These are phyloP conservation scores for Theileria equi DNA, from an alignment of 169 alveolate species.

Conservation along the genomic window DNA sequence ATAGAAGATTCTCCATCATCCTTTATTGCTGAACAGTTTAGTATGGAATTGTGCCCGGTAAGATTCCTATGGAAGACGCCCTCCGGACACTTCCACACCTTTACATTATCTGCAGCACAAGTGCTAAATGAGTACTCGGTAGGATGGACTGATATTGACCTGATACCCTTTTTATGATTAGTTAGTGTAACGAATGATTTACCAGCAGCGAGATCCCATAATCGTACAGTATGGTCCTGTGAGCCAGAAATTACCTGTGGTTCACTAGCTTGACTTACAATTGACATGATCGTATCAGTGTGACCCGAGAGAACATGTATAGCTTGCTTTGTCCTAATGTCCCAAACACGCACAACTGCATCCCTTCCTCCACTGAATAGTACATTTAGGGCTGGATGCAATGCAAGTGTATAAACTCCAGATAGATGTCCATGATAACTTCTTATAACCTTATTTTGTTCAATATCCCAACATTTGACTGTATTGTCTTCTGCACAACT, in stretches of 20 bases:
- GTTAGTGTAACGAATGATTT: slow-evolving; percentile 91
- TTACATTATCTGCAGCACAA: slow-evolving; percentile 95
- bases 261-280: slow-evolving; percentile 88
- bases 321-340: slow-evolving; percentile 93
- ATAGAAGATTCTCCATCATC: slow-evolving; percentile 84
- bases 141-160: slow-evolving; percentile 93
- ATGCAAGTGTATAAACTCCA: slow-evolving; percentile 91
- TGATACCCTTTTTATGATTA: slow-evolving; percentile 95
- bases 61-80: slow-evolving; percentile 81
- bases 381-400: slow-evolving; percentile 96
- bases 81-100: slow-evolving; percentile 90
- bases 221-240: slow-evolving; percentile 90
- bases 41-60: slow-evolving; percentile 87
- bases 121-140: slow-evolving; percentile 94
- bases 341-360: slow-evolving; percentile 98
- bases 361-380: slow-evolving; percentile 97
- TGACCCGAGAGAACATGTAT: slow-evolving; percentile 93
- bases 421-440: slow-evolving; percentile 96
- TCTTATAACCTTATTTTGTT: slow-evolving; percentile 94
- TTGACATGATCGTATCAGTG: slow-evolving; percentile 89
- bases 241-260: slow-evolving; percentile 97
- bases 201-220: slow-evolving; percentile 98
- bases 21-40: slow-evolving; percentile 88
- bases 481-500: slow-evolving; percentile 97
- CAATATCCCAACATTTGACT: slow-evolving; percentile 98